Evolutionary conservation across 305 asterid genomes (phyloP).

Genomic region (Nicotiana rustica): DNA sequence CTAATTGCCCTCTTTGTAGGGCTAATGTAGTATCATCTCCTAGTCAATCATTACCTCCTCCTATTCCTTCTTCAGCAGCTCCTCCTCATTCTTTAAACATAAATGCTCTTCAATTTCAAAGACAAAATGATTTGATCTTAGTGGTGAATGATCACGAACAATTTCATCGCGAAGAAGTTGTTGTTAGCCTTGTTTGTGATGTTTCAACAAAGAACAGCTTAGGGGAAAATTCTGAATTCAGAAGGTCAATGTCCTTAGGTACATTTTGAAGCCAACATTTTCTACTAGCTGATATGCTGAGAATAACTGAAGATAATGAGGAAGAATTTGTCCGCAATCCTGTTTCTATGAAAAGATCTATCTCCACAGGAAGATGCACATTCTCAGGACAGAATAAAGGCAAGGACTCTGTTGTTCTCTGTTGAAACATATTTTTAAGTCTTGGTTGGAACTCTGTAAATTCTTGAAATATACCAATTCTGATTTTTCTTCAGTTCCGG

Average conservation of each 20-base stretch:
- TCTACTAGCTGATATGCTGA: slow-evolving; percentile 33
- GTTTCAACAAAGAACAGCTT: slow-evolving; percentile 19
- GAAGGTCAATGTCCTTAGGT: slow-evolving; percentile 44
- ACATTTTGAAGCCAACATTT: slow-evolving; percentile 37
- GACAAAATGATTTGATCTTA: slow-evolving; percentile 55
- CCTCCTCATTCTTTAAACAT: slow-evolving; percentile 33
- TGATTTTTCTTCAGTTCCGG: slow-evolving; percentile 21
- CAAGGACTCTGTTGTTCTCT: background rate
- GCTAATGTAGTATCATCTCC: slow-evolving; percentile 52
- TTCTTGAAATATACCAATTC: slow-evolving; percentile 35
- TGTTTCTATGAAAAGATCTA: slow-evolving; percentile 37
- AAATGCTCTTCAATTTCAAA: slow-evolving; percentile 47
- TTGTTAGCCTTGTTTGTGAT: slow-evolving; percentile 34
- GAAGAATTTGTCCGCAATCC: background rate
- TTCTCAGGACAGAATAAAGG: slow-evolving; percentile 34
- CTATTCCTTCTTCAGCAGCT: slow-evolving; percentile 35
- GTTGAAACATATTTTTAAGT: slow-evolving; percentile 23
- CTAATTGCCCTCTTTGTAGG: slow-evolving; percentile 75
- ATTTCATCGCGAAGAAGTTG: slow-evolving; percentile 39
- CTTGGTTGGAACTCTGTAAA: slow-evolving; percentile 30
- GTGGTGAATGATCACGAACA: slow-evolving; percentile 58
- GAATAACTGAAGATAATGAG: slow-evolving; percentile 29
- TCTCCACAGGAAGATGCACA: slow-evolving; percentile 40
- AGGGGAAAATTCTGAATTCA: background rate
- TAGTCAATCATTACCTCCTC: slow-evolving; percentile 37